Evolutionary conservation across 257 asterid species (phyloP).

Genomic region (Solanum tacnaense): DNA sequence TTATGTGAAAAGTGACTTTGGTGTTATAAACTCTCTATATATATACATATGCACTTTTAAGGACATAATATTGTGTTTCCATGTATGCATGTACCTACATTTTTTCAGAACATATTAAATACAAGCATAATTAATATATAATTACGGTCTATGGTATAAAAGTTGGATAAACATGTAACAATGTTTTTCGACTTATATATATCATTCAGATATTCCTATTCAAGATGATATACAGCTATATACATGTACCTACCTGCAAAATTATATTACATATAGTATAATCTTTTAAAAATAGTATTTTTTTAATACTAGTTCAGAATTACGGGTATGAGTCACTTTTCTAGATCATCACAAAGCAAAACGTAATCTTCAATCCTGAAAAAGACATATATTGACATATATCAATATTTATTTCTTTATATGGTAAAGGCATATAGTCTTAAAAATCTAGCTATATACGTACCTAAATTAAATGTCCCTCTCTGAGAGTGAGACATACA

Average conservation of each 20-base stretch:
- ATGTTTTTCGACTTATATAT: not conserved
- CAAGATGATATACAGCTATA: not conserved
- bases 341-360: not conserved
- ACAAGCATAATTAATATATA: not conserved
- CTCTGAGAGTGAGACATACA: not conserved
- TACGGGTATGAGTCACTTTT: not conserved
- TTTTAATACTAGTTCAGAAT: not conserved
- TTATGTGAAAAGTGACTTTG: no score
- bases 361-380: not conserved
- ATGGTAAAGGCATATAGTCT: not conserved
- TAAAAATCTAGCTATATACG: not conserved
- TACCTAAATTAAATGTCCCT: not conserved
- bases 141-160: not conserved
- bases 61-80: not conserved
- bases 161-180: not conserved
- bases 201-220: not conserved
- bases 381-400: not conserved
- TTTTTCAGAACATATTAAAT: not conserved
- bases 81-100: not conserved
- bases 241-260: not conserved
- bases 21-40: no score
- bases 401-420: not conserved
- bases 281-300: not conserved
- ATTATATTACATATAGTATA: not conserved
- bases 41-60: no score